Conservation (phyloP, 1,284 basidiomycete species). For the Irpex sp. region DNA sequence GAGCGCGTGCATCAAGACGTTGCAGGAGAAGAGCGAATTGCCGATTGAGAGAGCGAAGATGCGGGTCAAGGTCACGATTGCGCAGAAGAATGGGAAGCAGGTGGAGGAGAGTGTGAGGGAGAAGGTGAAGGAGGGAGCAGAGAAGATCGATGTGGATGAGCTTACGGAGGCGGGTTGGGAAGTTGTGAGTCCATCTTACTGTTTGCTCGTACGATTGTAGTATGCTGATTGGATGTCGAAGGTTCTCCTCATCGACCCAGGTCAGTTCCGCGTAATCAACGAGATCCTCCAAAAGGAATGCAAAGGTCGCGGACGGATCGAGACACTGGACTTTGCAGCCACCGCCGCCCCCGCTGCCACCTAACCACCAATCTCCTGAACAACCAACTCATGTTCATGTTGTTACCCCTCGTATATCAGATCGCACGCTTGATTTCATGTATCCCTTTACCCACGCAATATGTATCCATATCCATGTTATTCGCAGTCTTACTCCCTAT, state of each 20-base stretch:
- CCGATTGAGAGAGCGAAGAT: constrained; percentile 91
- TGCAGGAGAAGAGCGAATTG: constrained; percentile 77
- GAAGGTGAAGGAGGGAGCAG: constrained; percentile 33
- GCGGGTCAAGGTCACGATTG: constrained; percentile 83
- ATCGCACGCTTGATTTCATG: background rate
- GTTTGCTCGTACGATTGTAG: too few species aligned
- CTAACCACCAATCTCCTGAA: too few species aligned
- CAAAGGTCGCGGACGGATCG: constrained; percentile 79
- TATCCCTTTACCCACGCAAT: background rate
- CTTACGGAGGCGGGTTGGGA: constrained; percentile 79
- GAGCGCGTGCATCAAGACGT: constrained; percentile 83
- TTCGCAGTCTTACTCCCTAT: background rate
- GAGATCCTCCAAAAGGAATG: constrained; percentile 89
- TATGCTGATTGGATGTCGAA: constrained; percentile 24
- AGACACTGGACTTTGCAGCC: constrained; percentile 74
- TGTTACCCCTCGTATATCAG: too few species aligned
- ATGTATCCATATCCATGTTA: background rate
- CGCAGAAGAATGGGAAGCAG: constrained; percentile 65
- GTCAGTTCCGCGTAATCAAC: constrained; percentile 84
- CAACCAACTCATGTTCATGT: too few species aligned
- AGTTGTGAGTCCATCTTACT: constrained; percentile 48
- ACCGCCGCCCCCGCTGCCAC: constrained; percentile 35
- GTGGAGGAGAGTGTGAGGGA: constrained; percentile 63
- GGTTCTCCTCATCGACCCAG: constrained; percentile 90
- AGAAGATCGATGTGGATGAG: constrained; percentile 85